Evolutionary conservation across 306 rosid genomes (phyloP).

Genomic region (Vigna hirtella): DNA sequence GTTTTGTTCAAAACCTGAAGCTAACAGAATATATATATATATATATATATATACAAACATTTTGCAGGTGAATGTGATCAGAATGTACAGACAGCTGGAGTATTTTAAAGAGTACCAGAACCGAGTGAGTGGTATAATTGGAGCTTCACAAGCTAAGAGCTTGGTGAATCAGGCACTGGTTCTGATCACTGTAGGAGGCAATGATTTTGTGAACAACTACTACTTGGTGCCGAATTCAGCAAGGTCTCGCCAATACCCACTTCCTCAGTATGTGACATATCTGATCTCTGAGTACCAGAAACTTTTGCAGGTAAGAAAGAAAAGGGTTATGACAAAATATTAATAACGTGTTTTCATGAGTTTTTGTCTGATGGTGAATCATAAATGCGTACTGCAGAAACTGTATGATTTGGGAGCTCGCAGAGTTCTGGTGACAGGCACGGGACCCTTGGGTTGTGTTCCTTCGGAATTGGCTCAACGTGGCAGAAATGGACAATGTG

Average conservation of each 20-base stretch:
- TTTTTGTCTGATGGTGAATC: too few species aligned
- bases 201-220: conserved; percentile 86
- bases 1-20: not conserved
- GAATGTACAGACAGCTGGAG: conserved; percentile 64
- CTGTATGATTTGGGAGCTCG: conserved; percentile 67
- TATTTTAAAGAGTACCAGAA: conserved; percentile 66
- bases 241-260: conserved; percentile 66
- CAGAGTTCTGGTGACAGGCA: conserved; percentile 78
- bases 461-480: conserved; percentile 79
- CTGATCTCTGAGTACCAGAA: conserved; percentile 69
- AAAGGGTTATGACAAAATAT: not conserved
- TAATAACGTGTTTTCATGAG: not conserved
- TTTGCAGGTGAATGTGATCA: conserved; percentile 67
- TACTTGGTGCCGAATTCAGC: conserved; percentile 74
- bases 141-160: conserved; percentile 46
- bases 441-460: conserved; percentile 86
- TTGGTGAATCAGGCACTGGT: conserved; percentile 60
- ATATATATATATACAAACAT: not conserved
- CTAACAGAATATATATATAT: not conserved
- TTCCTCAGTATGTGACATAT: conserved; percentile 63
- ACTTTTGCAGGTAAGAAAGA: conserved; percentile 55
- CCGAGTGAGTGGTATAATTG: conserved; percentile 55
- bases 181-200: conserved; percentile 78
- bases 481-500: conserved; percentile 61
- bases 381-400: conserved; percentile 27